phyloP scores from a whole-genome alignment of 1,284 basidiomycete genomes.

The Ceratobasidium theobromae region DNA sequence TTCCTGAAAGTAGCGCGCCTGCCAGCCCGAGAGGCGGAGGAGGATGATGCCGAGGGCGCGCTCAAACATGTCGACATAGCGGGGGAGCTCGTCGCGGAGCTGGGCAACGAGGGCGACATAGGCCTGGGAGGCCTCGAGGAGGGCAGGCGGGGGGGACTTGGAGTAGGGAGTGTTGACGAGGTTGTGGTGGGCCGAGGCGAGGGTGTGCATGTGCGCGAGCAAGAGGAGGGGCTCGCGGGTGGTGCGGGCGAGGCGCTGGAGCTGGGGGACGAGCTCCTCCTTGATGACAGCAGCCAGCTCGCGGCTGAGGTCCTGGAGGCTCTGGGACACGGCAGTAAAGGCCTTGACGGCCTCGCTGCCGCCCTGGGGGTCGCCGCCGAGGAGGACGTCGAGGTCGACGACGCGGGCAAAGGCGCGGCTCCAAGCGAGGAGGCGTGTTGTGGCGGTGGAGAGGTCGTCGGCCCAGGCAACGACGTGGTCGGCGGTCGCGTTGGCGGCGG shows the following conservation, averaged over 20 bases:
- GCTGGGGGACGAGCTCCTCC: conserved; percentile 55
- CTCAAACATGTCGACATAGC: conserved; percentile 59
- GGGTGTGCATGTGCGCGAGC: conserved; percentile 56
- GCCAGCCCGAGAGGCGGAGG: conserved; percentile 54
- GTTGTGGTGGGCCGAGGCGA: conserved; percentile 60
- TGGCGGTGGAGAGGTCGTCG: conserved; percentile 50
- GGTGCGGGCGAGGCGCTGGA: conserved; percentile 57
- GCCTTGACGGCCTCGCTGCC: conserved; percentile 43
- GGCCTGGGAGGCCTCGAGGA: conserved; percentile 68
- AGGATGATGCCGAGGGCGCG: conserved; percentile 51
- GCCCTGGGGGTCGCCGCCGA: conserved; percentile 64
- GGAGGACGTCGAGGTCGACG: conserved; percentile 59
- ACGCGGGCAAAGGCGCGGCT: conserved; percentile 63
- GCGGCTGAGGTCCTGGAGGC: conserved; percentile 13
- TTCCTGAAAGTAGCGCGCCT: conserved; percentile 59
- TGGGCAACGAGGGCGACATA: conserved; percentile 73
- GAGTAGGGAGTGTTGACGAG: conserved; percentile 43
- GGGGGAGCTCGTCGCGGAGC: conserved; percentile 65
- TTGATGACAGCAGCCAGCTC: conserved; percentile 50
- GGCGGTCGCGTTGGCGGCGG: conserved; percentile 60
- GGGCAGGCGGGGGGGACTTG: conserved; percentile 57
- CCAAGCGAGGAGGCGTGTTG: conserved; percentile 58
- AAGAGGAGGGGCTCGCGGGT: conserved; percentile 63
- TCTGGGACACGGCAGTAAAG: conserved; percentile 15
- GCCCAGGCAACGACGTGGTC: conserved; percentile 63